Base-by-base conservation (phyloP, 1,284 basidiomycete species). In the Mycosarcoma maydis region DNA sequence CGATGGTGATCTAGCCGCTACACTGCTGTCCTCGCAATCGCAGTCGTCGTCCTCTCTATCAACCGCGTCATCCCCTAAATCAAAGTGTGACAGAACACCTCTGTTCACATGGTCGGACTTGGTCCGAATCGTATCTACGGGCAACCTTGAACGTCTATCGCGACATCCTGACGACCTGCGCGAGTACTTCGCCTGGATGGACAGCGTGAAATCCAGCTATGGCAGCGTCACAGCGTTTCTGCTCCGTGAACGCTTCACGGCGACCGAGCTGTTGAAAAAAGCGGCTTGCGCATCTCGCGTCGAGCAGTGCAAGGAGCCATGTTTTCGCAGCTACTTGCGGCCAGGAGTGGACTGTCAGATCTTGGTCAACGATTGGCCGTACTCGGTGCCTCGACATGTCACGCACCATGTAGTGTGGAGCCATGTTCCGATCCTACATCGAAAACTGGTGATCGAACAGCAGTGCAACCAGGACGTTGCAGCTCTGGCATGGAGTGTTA, bases 141-240 rank as follows among this genome's bases (percentile, higher is more conserved):
- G 61, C 13, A 37, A 41, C 16, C 40, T 66, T 6, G 48, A 55
- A n/a, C 9, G 2, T 0, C 44, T 66, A 2, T 37, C 56, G 0
- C 56, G 62, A 0, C 62, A 66, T 19, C 62, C 56, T 2, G 56
- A 55, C 3, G 56, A 55, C 17, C 47, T 66, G 13, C 33, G 47
- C 7, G 62, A 59, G n/a, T 66, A 66, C 37, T 66, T 66, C 30
- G 56, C 56, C 10, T 66, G 62, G 62, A 66, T 60, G 51, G 48
- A 59, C 26, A 33, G 24, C 16, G 30, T 66, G 40, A 54, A 55
- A n/a, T n/a, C 23, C n/a, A 19, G 46, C 23, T 66, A 66, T 34
- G 62, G 62, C 5, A 47, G 43, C 4, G 52, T 55, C 0, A 44
- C 38, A 0, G n/a, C 43, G 2, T 66, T 59, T 30, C 38, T 66